These are phyloP conservation scores for Boehmeria nivea DNA, from an alignment of 306 rosid genomes.

Conservation along the genomic window DNA sequence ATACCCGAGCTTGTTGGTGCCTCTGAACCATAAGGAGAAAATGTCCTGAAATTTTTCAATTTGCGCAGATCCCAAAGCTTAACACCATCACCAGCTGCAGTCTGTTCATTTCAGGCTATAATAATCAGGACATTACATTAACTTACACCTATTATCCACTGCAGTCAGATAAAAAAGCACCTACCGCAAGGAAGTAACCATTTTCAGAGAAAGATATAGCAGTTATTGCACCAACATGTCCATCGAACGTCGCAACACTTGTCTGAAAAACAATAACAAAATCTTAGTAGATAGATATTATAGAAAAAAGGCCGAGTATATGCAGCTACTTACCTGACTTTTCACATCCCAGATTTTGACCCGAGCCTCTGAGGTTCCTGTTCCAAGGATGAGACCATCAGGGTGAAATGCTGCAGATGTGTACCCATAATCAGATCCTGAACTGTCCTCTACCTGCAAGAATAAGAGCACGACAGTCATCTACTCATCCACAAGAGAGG, in stretches of 20 bases:
- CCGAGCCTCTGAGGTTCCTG: slow-evolving; percentile 79
- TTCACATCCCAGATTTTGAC: slow-evolving; percentile 99
- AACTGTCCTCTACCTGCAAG: slow-evolving; percentile 65
- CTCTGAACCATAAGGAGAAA: slow-evolving; percentile 75
- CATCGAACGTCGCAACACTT: slow-evolving; percentile 88
- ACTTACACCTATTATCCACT: slow-evolving; percentile 3
- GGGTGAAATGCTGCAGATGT: slow-evolving; percentile 99
- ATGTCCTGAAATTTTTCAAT: slow-evolving; percentile 78
- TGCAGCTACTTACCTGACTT: slow-evolving; percentile 64
- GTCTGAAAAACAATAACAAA: slow-evolving; percentile 40
- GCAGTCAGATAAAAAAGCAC: slow-evolving; percentile 20
- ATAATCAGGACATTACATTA: slow-evolving; percentile 12
- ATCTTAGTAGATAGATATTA: background rate
- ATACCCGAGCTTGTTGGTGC: slow-evolving; percentile 83
- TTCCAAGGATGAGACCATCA: slow-evolving; percentile 98
- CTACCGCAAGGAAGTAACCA: slow-evolving; percentile 97
- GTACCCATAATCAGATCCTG: slow-evolving; percentile 71
- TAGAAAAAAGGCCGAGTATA: background rate
- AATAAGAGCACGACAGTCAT: slow-evolving; percentile 16
- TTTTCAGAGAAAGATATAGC: slow-evolving; percentile 93
- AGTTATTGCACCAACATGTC: slow-evolving; percentile 84
- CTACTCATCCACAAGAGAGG: background rate
- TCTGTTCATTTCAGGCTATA: slow-evolving; percentile 42
- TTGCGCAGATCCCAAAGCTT: slow-evolving; percentile 97
- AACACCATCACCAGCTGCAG: slow-evolving; percentile 95